Conservation (phyloP, 805 yeast genomes). For the Pichia cabralensis region DNA sequence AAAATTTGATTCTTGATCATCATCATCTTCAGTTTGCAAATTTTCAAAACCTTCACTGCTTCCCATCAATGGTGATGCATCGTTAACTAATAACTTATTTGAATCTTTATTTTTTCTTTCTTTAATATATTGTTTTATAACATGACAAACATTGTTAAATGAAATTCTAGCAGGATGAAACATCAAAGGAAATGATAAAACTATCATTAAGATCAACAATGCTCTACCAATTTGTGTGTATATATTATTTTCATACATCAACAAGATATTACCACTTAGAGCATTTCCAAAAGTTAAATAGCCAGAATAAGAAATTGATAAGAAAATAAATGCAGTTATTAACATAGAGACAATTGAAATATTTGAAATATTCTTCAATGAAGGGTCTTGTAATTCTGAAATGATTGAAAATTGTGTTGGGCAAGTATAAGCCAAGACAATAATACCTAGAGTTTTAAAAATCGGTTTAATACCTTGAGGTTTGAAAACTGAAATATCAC, state of each 20-base stretch:
- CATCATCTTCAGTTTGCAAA: conserved; percentile 19
- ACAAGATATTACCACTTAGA: conserved; percentile 56
- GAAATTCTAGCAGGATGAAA: conserved; percentile 77
- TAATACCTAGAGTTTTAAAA: conserved; percentile 59
- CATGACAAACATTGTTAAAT: conserved; percentile 45
- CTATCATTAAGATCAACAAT: conserved; percentile 60
- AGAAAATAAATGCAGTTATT: conserved; percentile 47
- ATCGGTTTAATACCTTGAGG: conserved; percentile 35
- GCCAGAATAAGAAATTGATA: conserved; percentile 57
- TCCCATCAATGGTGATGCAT: conserved; percentile 8
- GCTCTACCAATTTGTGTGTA: conserved; percentile 46
- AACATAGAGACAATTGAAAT: conserved; percentile 40
- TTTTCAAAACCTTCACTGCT: neutral
- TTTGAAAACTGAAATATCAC: conserved; percentile 31
- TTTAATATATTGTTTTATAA: conserved; percentile 2
- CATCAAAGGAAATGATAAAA: conserved; percentile 68
- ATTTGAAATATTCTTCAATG: conserved; percentile 35
- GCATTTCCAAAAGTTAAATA: conserved; percentile 64
- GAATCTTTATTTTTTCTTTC: neutral
- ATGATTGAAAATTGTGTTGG: conserved; percentile 73
- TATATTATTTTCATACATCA: conserved; percentile 50
- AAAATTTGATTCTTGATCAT: too few relatives aligned
- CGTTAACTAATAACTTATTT: neutral
- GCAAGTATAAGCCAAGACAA: conserved; percentile 74
- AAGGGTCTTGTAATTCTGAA: conserved; percentile 52